phyloP scores from a whole-genome alignment of 179 eudicot genomes.

The Carnegiea gigantea region DNA sequence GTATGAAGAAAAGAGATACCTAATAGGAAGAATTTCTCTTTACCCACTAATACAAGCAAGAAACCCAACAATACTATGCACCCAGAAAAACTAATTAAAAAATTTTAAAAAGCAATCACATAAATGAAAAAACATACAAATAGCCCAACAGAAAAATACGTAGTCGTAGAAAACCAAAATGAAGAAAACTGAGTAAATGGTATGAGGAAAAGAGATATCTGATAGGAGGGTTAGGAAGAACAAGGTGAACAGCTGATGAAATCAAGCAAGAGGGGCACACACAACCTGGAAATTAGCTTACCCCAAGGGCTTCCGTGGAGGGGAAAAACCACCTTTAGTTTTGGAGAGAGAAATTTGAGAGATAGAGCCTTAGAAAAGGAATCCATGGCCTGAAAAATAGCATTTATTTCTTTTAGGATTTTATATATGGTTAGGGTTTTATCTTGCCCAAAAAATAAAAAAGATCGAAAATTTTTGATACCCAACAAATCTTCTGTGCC shows the following conservation, averaged over 20 bases:
- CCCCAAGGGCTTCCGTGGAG: conserved; percentile 12
- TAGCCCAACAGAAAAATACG: not conserved
- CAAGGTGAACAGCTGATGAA: not conserved
- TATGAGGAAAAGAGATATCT: conserved; percentile 14
- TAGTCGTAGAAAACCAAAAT: not conserved
- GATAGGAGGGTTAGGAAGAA: not conserved
- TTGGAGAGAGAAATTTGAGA: not conserved
- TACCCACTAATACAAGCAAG: no score
- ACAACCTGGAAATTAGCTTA: conserved; percentile 16
- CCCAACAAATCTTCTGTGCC: conserved; percentile 11
- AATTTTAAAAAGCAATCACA: not conserved
- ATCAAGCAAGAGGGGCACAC: not conserved
- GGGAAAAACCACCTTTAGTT: conserved; percentile 15
- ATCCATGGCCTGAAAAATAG: conserved; percentile 12
- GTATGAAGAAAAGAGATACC: no score
- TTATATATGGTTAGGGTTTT: not conserved
- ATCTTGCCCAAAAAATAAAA: not conserved
- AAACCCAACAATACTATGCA: not conserved
- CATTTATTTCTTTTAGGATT: not conserved
- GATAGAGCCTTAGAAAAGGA: not conserved
- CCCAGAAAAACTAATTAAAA: not conserved
- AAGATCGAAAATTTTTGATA: not conserved
- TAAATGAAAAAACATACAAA: not conserved
- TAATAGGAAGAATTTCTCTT: no score
- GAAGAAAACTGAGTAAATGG: no score